Evolutionary conservation across 2,329 filamentous ascomycete species (phyloP).

Genomic region (Talaromyces sp.): DNA sequence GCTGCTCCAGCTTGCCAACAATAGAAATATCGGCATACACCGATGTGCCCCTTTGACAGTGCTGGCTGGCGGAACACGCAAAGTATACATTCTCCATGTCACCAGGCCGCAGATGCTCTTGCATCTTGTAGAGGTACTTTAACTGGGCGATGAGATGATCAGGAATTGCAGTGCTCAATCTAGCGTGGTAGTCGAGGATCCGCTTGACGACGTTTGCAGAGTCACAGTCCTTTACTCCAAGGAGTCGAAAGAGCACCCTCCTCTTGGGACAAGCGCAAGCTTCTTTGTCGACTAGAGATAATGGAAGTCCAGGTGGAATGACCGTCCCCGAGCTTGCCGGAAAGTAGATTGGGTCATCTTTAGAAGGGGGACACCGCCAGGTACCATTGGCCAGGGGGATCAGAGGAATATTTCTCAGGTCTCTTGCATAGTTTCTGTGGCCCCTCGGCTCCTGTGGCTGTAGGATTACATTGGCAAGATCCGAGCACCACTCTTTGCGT

Average conservation of each 20-base stretch:
- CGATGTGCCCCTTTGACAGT: constrained; percentile 2
- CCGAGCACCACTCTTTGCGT: constrained; percentile 5
- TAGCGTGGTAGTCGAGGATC: constrained; percentile 1
- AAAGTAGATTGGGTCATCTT: constrained; percentile 6
- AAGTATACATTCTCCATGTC: constrained; percentile 6
- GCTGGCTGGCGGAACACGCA: neutral
- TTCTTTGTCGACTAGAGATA: constrained; percentile 6
- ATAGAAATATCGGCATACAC: constrained; percentile 5
- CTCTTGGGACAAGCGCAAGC: constrained; percentile 4
- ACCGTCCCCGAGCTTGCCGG: neutral
- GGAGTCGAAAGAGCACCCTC: constrained; percentile 2
- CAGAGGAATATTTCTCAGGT: constrained; percentile 3
- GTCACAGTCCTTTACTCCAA: constrained; percentile 8
- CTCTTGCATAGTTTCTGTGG: constrained; percentile 2
- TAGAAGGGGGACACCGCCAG: constrained; percentile 1
- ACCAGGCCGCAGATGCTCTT: neutral
- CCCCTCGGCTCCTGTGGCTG: constrained; percentile 1
- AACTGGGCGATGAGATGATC: constrained; percentile 1
- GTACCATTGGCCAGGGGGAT: constrained; percentile 3
- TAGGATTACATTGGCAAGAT: constrained; percentile 3
- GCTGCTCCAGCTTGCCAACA: constrained; percentile 1
- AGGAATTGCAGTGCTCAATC: neutral
- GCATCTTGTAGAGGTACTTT: constrained; percentile 6
- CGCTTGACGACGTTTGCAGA: constrained; percentile 4
- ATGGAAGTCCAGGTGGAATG: constrained; percentile 6